Evolutionary conservation across 306 rosid genomes (phyloP), one percentile per base, ranked within the genome.

Genomic region (Quercus variabilis): DNA sequence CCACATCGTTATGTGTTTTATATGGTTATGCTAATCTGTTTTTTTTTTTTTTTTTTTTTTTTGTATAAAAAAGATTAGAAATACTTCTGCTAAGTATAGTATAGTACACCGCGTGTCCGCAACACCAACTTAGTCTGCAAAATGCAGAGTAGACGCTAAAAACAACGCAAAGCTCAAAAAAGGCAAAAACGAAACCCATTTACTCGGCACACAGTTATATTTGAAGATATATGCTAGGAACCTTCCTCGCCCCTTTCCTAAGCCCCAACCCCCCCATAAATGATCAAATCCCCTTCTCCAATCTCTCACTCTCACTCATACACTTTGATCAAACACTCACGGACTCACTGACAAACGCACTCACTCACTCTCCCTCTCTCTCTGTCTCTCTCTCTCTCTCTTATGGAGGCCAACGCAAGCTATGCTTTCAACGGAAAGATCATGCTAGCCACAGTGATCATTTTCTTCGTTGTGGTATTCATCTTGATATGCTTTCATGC

Each of bases 351-450:
- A 38, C 46, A 38, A 5, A 23, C 6, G 17, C 1, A 2, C 15
- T 14, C 15, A 18, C 19, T 14, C 17, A 12, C 55, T 69, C 46
- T 28, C 56, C 38, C 73, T 23, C 17, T 14, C 69, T 23, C 26
- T 38, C 56, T 76, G 1, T 23, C 23, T 28, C 56, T 58, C 73
- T 23, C 17, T 21, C 69, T 23, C 20, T 38, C 26, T 26, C 56
- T 76, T 63, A 28, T 76, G 30, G 76, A 41, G 30, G 69, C 77
- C 25, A 69, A 65, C 73, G 17, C 59, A 19, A 75, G 74, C 46
- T 87, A 82, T 38, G 85, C 84, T 13, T 76, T 74, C 14, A 85
- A 87, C 72, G 85, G 85, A 51, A 84, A 88, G 78, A 84, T 85
- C 15, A 82, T 90, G 88, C 80, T 88, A 19, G 80, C 78, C 74